phyloP scores from a whole-genome alignment of 2,329 filamentous ascomycete species.

The Pseudopyricularia javanii region DNA sequence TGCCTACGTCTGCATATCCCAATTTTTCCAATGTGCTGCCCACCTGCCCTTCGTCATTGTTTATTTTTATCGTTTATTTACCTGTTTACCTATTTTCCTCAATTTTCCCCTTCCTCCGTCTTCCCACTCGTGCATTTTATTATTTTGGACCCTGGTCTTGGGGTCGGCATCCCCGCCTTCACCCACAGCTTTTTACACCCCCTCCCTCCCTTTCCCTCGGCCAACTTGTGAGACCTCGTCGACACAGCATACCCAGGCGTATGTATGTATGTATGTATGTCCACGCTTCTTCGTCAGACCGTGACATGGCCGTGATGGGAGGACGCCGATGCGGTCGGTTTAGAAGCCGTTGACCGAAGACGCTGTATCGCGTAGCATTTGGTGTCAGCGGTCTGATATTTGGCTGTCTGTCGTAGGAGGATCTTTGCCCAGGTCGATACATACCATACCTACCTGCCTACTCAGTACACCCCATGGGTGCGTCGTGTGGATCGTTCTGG shows the following conservation, averaged over 20 bases:
- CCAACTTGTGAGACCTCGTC: conserved; percentile 3
- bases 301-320: not conserved
- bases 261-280: no score
- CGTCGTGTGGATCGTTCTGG: conserved; percentile 41
- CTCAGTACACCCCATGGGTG: conserved; percentile 38
- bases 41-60: not conserved
- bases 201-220: conserved; percentile 3
- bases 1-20: conserved; percentile 26
- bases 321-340: not conserved
- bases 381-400: not conserved
- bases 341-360: not conserved
- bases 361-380: not conserved
- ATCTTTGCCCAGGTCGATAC: conserved; percentile 33
- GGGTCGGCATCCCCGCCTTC: not conserved
- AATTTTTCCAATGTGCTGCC: conserved; percentile 6
- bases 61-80: conserved; percentile 2
- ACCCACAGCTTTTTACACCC: conserved; percentile 1
- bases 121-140: not conserved
- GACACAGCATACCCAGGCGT: no score
- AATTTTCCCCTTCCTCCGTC: no score
- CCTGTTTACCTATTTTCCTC: not conserved
- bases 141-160: not conserved
- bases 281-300: not conserved
- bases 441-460: no score
- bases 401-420: conserved; percentile 22